Conservation (phyloP, 495 filamentous ascomycete species). For the Xylaria telfairii region DNA sequence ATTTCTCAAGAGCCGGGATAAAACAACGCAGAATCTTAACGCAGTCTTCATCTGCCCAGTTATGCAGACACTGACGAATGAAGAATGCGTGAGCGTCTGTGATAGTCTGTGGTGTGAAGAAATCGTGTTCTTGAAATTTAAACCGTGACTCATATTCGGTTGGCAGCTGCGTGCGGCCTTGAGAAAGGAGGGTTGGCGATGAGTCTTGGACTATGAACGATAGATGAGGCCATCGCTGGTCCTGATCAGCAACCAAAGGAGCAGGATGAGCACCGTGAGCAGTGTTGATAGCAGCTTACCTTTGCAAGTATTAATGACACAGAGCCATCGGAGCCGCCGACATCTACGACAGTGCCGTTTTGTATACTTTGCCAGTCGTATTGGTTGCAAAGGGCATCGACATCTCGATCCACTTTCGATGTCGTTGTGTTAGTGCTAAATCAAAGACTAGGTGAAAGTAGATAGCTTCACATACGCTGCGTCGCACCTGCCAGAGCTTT, state of each 20-base stretch:
- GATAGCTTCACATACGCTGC: neutral
- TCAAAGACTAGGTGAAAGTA: neutral
- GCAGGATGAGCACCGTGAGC: neutral
- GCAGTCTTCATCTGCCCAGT: neutral
- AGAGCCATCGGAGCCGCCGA: neutral
- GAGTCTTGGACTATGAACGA: neutral
- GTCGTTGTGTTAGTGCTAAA: neutral
- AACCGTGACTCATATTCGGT: neutral
- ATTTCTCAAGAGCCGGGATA: neutral
- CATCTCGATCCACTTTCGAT: neutral
- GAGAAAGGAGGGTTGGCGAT: neutral
- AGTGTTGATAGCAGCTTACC: neutral
- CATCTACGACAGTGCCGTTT: neutral
- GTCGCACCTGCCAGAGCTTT: neutral
- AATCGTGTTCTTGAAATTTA: neutral
- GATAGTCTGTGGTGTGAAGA: neutral
- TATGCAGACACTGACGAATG: neutral
- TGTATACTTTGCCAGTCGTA: neutral
- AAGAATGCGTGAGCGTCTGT: neutral
- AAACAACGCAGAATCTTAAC: neutral
- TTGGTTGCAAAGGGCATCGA: neutral
- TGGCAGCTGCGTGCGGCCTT: neutral
- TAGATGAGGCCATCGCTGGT: neutral
- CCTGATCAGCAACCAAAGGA: neutral
- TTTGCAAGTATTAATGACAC: neutral